Conservation (phyloP, 805 yeast genomes). For the Suhomyces sp. region DNA sequence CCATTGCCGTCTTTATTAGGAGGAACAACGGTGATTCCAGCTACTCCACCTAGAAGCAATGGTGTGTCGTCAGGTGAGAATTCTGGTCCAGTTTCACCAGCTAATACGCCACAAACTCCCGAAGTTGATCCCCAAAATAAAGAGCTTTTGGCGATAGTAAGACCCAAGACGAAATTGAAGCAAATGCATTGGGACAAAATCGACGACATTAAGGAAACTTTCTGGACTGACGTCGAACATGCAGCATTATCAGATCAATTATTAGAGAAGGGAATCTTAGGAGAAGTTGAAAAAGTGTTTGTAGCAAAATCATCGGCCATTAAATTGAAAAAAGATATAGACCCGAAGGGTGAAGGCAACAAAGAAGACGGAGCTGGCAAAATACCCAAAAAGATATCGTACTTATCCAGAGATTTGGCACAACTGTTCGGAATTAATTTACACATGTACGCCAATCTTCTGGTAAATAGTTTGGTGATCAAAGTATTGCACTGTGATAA, state of each 20-base stretch:
- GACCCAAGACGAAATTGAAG: conserved; percentile 77
- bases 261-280: conserved; percentile 72
- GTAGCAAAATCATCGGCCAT: conserved; percentile 67
- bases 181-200: conserved; percentile 97
- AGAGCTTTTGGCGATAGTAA: conserved; percentile 6
- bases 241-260: conserved; percentile 59
- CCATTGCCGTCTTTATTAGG: conserved; percentile 16
- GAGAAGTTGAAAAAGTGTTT: conserved; percentile 81
- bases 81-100: conserved; percentile 2
- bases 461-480: conserved; percentile 65
- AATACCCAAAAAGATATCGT: conserved; percentile 51
- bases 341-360: conserved; percentile 4
- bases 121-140: background rate
- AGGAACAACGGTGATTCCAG: background rate
- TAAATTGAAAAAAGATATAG: conserved; percentile 32
- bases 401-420: conserved; percentile 78
- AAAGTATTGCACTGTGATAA: conserved; percentile 74
- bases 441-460: conserved; percentile 63
- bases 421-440: conserved; percentile 95
- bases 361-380: background rate
- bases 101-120: background rate
- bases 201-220: conserved; percentile 77
- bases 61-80: background rate
- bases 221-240: conserved; percentile 74
- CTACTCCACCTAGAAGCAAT: background rate